A percentile compares a stretch with the other conserved stretches of the same genome.
Conservation (phyloP, 2,329 filamentous ascomycete species). For the Sporothrix mexicana region DNA sequence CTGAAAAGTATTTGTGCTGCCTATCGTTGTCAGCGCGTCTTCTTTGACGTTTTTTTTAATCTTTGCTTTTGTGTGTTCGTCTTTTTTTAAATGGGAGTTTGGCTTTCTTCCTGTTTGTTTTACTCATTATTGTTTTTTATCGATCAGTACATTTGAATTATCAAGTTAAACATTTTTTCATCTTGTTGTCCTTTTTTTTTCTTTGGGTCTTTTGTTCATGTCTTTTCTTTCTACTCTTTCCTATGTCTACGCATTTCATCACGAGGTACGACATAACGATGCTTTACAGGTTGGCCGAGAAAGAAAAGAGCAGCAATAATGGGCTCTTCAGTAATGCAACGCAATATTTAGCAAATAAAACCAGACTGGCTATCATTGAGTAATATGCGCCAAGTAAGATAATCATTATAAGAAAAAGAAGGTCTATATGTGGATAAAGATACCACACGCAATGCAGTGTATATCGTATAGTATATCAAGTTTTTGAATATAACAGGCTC, state of each 20-base stretch:
- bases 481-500: slow-evolving; percentile 17
- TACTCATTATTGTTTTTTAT: not conserved
- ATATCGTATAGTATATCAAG: not conserved
- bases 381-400: not conserved
- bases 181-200: not conserved
- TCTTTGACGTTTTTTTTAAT: not conserved
- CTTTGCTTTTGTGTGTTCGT: slow-evolving; percentile 16
- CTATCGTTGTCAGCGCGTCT: not conserved
- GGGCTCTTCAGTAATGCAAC: not conserved
- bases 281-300: not conserved
- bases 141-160: slow-evolving; percentile 21
- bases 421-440: not conserved
- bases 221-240: not conserved
- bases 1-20: slow-evolving; percentile 17
- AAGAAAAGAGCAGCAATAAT: not conserved
- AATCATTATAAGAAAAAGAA: not conserved
- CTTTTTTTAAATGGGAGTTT: slow-evolving; percentile 29
- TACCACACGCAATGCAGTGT: not conserved
- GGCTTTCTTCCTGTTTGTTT: slow-evolving; percentile 23
- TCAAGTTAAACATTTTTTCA: not conserved
- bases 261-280: slow-evolving; percentile 2
- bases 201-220: not conserved
- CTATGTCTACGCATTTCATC: not conserved
- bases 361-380: not conserved
- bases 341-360: not conserved